Conservation (phyloP, 345 rosid species). For the Gossypium australe region DNA sequence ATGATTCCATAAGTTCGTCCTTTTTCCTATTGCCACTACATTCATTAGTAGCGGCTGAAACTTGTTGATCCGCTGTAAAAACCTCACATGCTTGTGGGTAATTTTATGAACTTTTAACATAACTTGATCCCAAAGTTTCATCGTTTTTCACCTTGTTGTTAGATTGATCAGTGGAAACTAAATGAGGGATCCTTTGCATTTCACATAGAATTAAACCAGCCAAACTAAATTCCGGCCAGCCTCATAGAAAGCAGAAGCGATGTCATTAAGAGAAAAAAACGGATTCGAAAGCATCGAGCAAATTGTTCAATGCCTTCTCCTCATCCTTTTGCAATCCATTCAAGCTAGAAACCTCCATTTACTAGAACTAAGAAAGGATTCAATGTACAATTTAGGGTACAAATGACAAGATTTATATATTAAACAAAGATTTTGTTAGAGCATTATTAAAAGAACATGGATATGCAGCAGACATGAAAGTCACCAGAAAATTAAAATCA, state of each 20-base stretch:
- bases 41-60: no score
- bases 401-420: no score
- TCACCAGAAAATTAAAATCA: no score
- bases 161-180: constrained; percentile 10
- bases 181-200: constrained; percentile 15
- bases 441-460: no score
- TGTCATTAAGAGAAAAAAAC: constrained; percentile 33
- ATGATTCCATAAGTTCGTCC: no score
- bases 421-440: no score
- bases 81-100: not conserved
- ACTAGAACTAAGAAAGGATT: no score
- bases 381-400: no score
- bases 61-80: no score
- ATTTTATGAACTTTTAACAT: constrained; percentile 1
- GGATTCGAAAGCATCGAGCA: constrained; percentile 17
- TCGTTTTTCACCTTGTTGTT: not conserved
- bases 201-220: constrained; percentile 15
- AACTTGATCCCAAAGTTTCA: constrained; percentile 1
- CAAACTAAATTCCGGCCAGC: constrained; percentile 27
- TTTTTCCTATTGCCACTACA: no score
- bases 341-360: constrained; percentile 1
- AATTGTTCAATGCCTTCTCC: constrained; percentile 31
- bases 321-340: constrained; percentile 25
- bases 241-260: constrained; percentile 38
- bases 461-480: no score